Percentiles rank a stretch among this genome's conserved stretches.
phyloP scores from a whole-genome alignment of 805 yeast genomes.

The Jamesozyma lodderae region DNA sequence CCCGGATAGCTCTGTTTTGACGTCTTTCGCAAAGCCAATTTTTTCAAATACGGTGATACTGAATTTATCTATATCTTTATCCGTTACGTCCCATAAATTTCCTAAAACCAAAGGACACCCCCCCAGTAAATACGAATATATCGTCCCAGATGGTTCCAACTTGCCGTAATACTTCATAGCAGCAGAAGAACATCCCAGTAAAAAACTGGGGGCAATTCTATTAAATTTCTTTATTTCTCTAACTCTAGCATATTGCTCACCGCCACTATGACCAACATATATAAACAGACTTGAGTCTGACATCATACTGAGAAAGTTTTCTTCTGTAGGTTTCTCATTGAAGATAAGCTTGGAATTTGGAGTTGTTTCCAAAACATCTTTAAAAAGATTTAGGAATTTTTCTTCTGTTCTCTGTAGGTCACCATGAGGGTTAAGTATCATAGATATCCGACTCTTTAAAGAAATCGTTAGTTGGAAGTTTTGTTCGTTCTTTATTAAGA shows the following conservation, averaged over 20 bases:
- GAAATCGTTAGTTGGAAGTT: constrained; percentile 12
- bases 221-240: constrained; percentile 40
- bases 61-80: constrained; percentile 83
- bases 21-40: constrained; percentile 49
- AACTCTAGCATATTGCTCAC: constrained; percentile 69
- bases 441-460: constrained; percentile 37
- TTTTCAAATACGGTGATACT: constrained; percentile 49
- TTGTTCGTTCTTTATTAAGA: constrained; percentile 16
- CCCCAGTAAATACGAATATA: constrained; percentile 64
- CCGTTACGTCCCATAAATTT: constrained; percentile 94
- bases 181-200: constrained; percentile 91
- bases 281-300: constrained; percentile 43
- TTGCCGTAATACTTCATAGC: constrained; percentile 46
- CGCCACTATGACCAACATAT: constrained; percentile 94
- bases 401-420: constrained; percentile 64
- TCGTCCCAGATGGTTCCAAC: constrained; percentile 68
- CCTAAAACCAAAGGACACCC: constrained; percentile 80
- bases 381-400: constrained; percentile 41
- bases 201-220: constrained; percentile 48
- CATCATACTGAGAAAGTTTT: constrained; percentile 39
- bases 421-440: constrained; percentile 73
- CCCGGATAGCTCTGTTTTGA: constrained; percentile 15
- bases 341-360: constrained; percentile 45
- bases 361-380: constrained; percentile 14
- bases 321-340: constrained; percentile 52